Percentiles rank a stretch among this genome's conserved stretches.
Evolutionary conservation across 176 grass and related monocot genomes (phyloP).

Genomic region (Oropetium thomaeum): DNA sequence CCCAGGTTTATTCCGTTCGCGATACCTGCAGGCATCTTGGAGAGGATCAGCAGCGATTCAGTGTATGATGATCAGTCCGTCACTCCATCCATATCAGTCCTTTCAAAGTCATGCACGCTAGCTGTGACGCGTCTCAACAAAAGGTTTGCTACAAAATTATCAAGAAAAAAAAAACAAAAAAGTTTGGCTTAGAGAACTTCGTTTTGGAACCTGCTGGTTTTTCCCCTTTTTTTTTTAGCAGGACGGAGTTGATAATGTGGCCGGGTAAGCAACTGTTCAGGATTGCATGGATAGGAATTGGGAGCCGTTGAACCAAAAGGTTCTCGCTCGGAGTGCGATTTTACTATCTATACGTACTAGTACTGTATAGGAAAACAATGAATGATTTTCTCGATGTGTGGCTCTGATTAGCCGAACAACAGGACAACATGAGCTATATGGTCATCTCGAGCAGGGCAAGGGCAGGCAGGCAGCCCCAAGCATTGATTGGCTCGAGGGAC

Average conservation of each 20-base stretch:
- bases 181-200: background rate
- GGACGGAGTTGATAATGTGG: background rate
- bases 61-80: background rate
- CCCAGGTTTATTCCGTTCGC: constrained; percentile 26
- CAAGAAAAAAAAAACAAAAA: too few relatives aligned
- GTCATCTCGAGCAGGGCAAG: background rate
- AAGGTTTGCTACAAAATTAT: too few relatives aligned
- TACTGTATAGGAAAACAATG: too few relatives aligned
- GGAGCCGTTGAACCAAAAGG: background rate
- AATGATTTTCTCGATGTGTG: background rate
- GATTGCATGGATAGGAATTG: background rate
- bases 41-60: constrained; percentile 9
- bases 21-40: background rate
- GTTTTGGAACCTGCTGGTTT: background rate
- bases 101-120: background rate
- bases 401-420: background rate
- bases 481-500: background rate
- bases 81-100: background rate
- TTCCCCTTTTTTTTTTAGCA: background rate
- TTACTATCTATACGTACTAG: background rate
- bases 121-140: background rate
- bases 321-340: background rate
- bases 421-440: background rate
- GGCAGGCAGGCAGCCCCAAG: background rate
- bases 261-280: background rate